phyloP scores from a whole-genome alignment of 2,329 filamentous ascomycete genomes.

The Nannizzia gypsea region DNA sequence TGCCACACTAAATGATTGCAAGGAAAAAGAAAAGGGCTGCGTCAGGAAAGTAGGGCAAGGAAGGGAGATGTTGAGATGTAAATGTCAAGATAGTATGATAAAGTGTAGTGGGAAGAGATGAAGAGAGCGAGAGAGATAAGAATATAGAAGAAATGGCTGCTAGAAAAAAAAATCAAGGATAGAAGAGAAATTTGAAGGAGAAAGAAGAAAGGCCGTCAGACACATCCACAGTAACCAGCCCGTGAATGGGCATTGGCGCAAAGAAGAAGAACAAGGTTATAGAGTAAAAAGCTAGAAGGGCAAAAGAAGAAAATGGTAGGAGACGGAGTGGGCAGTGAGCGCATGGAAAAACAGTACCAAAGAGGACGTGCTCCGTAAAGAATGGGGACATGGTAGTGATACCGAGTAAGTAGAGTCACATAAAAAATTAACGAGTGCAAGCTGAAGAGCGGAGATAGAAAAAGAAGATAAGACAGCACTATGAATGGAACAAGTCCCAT shows the following conservation, averaged over 20 bases:
- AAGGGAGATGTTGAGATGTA: not conserved
- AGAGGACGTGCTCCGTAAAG: not conserved
- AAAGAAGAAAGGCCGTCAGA: not conserved
- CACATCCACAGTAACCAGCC: constrained; percentile 3
- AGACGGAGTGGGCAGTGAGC: not conserved
- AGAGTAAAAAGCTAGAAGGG: not conserved
- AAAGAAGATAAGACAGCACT: constrained; percentile 20
- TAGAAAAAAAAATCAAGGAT: not conserved
- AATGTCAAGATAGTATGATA: not conserved
- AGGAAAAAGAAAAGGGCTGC: not conserved
- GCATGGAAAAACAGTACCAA: not conserved
- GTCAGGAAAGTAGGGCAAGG: not conserved
- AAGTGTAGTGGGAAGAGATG: not conserved
- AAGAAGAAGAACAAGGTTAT: not conserved
- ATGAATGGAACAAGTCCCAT: constrained; percentile 97
- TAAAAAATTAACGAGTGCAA: not conserved
- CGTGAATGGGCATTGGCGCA: not conserved
- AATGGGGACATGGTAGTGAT: not conserved
- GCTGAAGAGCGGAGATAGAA: not conserved
- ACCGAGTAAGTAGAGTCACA: not conserved
- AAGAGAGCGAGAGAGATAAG: not conserved
- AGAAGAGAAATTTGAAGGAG: not conserved
- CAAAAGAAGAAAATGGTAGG: not conserved
- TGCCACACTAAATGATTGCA: not conserved
- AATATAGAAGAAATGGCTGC: not conserved